Evolutionary conservation across 108 stramenopile genomes (phyloP).

Genomic region (Cyclotella atomus): DNA sequence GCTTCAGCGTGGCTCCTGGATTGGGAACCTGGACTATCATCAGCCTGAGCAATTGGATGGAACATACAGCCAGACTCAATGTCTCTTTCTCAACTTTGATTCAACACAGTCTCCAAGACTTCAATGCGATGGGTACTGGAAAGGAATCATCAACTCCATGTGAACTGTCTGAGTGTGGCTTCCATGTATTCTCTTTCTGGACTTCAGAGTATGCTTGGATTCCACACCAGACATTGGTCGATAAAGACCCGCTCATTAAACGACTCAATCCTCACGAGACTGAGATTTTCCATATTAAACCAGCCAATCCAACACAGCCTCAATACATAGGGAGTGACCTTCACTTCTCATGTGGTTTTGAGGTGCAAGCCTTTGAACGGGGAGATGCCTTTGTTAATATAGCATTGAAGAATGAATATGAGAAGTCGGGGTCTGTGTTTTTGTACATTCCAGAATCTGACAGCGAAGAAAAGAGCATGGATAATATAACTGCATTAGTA

Average conservation of each 20-base stretch:
- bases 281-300: slow-evolving; percentile 85
- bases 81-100: slow-evolving; percentile 47
- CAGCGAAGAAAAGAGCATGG: slow-evolving; percentile 25
- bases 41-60: slow-evolving; percentile 83
- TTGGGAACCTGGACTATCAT: slow-evolving; percentile 89
- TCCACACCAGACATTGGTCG: slow-evolving; percentile 48
- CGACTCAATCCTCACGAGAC: slow-evolving; percentile 76
- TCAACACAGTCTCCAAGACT: slow-evolving; percentile 45
- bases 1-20: slow-evolving; percentile 77
- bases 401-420: slow-evolving; percentile 59
- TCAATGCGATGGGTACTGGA: slow-evolving; percentile 30
- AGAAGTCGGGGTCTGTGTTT: slow-evolving; percentile 67
- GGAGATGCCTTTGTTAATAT: slow-evolving; percentile 31
- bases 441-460: slow-evolving; percentile 65
- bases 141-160: slow-evolving; percentile 17
- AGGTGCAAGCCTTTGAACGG: slow-evolving; percentile 69
- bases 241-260: slow-evolving; percentile 61
- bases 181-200: slow-evolving; percentile 90
- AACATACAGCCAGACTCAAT: slow-evolving; percentile 52
- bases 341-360: slow-evolving; percentile 92
- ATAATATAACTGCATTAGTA: slow-evolving; percentile 38
- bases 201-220: slow-evolving; percentile 80
- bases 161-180: slow-evolving; percentile 57
- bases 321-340: slow-evolving; percentile 91
- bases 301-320: slow-evolving; percentile 69